phyloP scores from a whole-genome alignment of 2,329 filamentous ascomycete species.

The Aspergillus fumigatus region DNA sequence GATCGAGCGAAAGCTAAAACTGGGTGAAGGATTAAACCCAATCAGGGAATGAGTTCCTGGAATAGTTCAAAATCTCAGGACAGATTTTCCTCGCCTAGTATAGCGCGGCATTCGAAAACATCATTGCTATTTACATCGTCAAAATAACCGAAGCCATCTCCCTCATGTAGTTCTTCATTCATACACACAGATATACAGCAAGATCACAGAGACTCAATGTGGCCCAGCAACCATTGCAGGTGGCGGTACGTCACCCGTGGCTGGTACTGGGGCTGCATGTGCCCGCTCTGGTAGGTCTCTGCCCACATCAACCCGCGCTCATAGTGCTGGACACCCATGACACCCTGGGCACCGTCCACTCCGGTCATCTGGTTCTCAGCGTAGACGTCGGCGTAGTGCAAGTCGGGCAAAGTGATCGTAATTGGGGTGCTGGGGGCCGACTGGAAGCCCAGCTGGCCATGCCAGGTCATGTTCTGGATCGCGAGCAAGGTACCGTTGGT shows the following conservation, averaged over 20 bases:
- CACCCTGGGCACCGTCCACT: constrained; percentile 59
- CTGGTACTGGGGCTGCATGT: constrained; percentile 57
- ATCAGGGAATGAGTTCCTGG: neutral
- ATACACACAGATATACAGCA: neutral
- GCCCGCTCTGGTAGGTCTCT: constrained; percentile 32
- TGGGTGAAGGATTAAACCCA: neutral
- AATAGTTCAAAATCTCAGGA: neutral
- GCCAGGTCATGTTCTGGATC: constrained; percentile 82
- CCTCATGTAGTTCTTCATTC: neutral
- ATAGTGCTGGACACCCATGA: constrained; percentile 66
- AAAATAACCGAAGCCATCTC: neutral
- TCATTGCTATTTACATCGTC: neutral
- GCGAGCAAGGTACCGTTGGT: constrained; percentile 66
- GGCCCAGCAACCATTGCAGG: constrained; percentile 41
- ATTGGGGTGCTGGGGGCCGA: constrained; percentile 53
- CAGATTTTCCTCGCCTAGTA: neutral
- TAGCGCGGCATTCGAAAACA: neutral
- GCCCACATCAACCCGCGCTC: constrained; percentile 75
- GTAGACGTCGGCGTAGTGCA: constrained; percentile 48
- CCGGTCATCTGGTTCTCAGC: constrained; percentile 60
- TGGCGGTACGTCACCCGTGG: constrained; percentile 66
- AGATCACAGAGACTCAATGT: constrained; percentile 24
- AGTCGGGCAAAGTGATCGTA: constrained; percentile 40
- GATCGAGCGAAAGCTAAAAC: neutral
- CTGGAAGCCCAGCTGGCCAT: constrained; percentile 68